Evolutionary conservation across 768 basidiomycete species (phyloP).

Genomic region (Roridomyces roridus): DNA sequence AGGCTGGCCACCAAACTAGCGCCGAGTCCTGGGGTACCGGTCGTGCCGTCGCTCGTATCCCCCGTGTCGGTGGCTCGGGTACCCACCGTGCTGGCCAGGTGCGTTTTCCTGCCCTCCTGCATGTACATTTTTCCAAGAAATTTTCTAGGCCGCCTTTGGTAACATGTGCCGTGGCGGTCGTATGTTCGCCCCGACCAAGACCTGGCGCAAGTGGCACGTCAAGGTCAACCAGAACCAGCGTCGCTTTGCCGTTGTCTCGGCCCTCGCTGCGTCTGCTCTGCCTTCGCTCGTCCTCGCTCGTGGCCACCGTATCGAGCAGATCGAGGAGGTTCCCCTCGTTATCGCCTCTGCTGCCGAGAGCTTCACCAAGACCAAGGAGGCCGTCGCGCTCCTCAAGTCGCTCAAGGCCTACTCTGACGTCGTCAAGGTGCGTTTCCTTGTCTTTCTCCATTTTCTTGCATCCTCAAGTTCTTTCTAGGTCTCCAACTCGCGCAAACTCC

Average conservation of each 20-base stretch:
- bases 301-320: slow-evolving; percentile 97
- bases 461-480: slow-evolving; percentile 43
- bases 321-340: slow-evolving; percentile 96
- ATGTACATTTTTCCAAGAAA: slow-evolving; percentile 3
- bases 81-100: slow-evolving; percentile 98
- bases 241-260: slow-evolving; percentile 96
- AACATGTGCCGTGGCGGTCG: slow-evolving; percentile 99
- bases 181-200: slow-evolving; percentile 99
- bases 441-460: no score
- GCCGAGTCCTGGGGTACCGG: slow-evolving; percentile 99
- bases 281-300: slow-evolving; percentile 98
- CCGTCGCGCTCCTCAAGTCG: slow-evolving; percentile 90
- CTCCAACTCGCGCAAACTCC: slow-evolving; percentile 94
- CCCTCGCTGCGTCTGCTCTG: slow-evolving; percentile 96
- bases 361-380: slow-evolving; percentile 96
- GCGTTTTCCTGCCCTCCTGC: slow-evolving; percentile 29
- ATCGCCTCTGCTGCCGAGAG: slow-evolving; percentile 80
- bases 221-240: slow-evolving; percentile 99
- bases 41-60: slow-evolving; percentile 99
- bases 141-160: slow-evolving; percentile 89
- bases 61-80: slow-evolving; percentile 98
- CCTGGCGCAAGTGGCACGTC: slow-evolving; percentile 99
- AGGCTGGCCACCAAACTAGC: slow-evolving; percentile 98
- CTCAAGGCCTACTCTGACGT: slow-evolving; percentile 92
- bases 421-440: slow-evolving; percentile 56